Evolutionary conservation across 148 eudicot genomes (phyloP), one percentile per base, ranked within the genome.

Genomic region (Nyssa sinensis): DNA sequence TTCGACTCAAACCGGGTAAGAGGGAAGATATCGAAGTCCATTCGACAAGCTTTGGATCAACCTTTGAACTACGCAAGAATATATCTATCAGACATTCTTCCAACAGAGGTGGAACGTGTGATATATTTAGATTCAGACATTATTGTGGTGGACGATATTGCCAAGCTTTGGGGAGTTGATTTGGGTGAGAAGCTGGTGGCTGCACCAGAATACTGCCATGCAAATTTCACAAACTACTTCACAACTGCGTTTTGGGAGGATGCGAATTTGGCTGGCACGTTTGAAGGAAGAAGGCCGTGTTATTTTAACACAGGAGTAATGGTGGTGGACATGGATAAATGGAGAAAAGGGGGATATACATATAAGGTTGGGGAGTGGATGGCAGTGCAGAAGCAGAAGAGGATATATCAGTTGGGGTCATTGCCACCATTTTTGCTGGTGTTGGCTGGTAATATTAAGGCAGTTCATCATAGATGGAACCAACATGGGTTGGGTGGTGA

Each of bases 171-270:
- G 72, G 72, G 32, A 23, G 72, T 69, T n/a, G 72, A 69, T 28
- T 69, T 69, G 23, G 72, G 58, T 5, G 61, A 49, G 24, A 69
- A 51, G n/a, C 34, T 69, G 19, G 19, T 69, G 11, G 72, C 72
- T 27, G 72, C 72, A 21, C 72, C 72, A 10, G 72, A 69, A 55
- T 69, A 69, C 33, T 69, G 72, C 25, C 72, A 69, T 29, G 72
- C 72, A 24, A 69, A 69, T 3, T 11, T 44, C 17, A 44, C 51
- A 44, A 44, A 44, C 51, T 44, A 44, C 17, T 44, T 44, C 51
- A 69, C 72, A 3, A 61, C 49, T 13, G 7, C 33, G 61, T 69
- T 69, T 23, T 69, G 72, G 72, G 13, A 35, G 0, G 72, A 69
- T 7, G 24, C 5, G 31, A 29, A 31, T 34, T 31, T 66, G 47